These are phyloP conservation scores for Medicago lupulina DNA, from an alignment of 306 rosid species.

Conservation along the genomic window DNA sequence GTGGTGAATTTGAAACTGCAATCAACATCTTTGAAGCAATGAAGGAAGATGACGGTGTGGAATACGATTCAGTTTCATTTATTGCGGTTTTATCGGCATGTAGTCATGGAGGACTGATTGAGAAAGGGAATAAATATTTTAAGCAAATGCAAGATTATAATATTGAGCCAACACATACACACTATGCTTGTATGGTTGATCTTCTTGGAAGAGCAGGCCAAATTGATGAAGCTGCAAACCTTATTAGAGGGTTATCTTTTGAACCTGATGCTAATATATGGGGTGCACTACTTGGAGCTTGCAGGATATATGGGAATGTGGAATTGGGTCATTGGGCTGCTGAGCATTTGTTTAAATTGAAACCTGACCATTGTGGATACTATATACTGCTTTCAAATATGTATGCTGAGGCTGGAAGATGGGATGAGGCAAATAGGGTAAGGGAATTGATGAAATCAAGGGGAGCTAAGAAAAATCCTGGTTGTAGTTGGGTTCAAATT, in stretches of 20 bases:
- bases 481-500: slow-evolving; percentile 85
- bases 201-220: slow-evolving; percentile 88
- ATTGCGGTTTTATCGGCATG: slow-evolving; percentile 89
- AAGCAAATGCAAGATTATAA: slow-evolving; percentile 57
- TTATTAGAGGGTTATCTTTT: slow-evolving; percentile 62
- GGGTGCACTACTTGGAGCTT: slow-evolving; percentile 95
- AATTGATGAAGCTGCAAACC: slow-evolving; percentile 73
- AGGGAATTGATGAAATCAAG: slow-evolving; percentile 83
- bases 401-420: slow-evolving; percentile 90
- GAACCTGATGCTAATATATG: slow-evolving; percentile 77
- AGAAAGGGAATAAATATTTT: slow-evolving; percentile 71
- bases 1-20: slow-evolving; percentile 76
- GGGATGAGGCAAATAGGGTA: slow-evolving; percentile 80
- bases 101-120: slow-evolving; percentile 86
- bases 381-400: slow-evolving; percentile 86
- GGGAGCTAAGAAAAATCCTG: slow-evolving; percentile 78
- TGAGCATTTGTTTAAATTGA: slow-evolving; percentile 68
- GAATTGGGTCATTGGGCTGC: slow-evolving; percentile 84
- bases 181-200: slow-evolving; percentile 89
- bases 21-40: slow-evolving; percentile 73
- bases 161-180: slow-evolving; percentile 74
- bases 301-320: slow-evolving; percentile 75
- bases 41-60: slow-evolving; percentile 56
- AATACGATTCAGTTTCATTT: slow-evolving; percentile 78
- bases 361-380: slow-evolving; percentile 83